These are phyloP conservation scores for Eucalyptus erythrocorys DNA, from an alignment of 345 rosid species.

Conservation along the genomic window DNA sequence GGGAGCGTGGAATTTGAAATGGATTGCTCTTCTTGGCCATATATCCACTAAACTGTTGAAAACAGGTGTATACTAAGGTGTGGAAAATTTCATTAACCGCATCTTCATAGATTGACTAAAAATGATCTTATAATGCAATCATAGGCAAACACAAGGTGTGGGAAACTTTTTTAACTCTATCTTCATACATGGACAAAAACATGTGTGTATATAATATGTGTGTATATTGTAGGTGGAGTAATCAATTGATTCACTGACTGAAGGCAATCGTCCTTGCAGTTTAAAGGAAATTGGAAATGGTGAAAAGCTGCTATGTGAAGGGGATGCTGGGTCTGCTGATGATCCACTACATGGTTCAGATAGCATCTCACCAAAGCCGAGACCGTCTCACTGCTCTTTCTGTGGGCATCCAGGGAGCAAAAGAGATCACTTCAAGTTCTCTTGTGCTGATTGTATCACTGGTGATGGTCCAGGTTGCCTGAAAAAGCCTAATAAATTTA, in stretches of 20 bases:
- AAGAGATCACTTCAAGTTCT: constrained; percentile 45
- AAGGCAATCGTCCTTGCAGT: constrained; percentile 17
- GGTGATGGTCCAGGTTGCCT: constrained; percentile 34
- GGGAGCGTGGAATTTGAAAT: neutral
- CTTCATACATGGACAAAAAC: neutral
- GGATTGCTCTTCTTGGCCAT: neutral
- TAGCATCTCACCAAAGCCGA: constrained; percentile 21
- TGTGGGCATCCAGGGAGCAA: constrained; percentile 92
- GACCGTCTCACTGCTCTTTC: constrained; percentile 65
- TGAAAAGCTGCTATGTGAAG: constrained; percentile 7
- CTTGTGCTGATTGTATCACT: constrained; percentile 48
- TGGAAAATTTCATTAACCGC: neutral
- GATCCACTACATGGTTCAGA: constrained; percentile 7
- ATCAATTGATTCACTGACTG: neutral
- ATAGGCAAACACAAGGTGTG: neutral
- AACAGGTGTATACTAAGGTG: neutral
- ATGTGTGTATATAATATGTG: neutral
- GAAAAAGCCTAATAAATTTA: constrained; percentile 48
- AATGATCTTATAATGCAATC: neutral
- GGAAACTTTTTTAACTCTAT: neutral
- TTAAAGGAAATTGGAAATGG: constrained; percentile 49
- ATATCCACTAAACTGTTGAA: neutral
- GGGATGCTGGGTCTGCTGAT: constrained; percentile 8
- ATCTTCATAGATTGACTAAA: neutral
- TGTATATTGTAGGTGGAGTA: neutral